Base-by-base conservation (phyloP, 306 rosid species). In the Inga laurina region DNA sequence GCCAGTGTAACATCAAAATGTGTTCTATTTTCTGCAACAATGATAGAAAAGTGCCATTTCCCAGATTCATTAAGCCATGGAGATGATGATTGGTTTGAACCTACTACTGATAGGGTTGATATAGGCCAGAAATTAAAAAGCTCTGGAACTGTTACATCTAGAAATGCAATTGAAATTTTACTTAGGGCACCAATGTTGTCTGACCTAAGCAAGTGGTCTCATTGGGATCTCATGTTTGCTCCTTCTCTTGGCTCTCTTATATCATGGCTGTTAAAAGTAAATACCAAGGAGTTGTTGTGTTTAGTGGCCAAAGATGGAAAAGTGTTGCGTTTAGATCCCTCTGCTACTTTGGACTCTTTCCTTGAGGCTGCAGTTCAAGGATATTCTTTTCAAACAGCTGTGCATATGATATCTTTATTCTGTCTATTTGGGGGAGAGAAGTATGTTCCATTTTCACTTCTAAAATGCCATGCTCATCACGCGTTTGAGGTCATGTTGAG, bases 121-220 rank as follows among this genome's bases (percentile, higher is more conserved):
- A 57, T 30, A 76, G 83, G 69, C 51, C 89, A 78, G 56, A 83
- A 78, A 75, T 57, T 82, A 44, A 85, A 70, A 77, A 62, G 57
- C 57, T 62, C 83, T 11, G 83, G 77, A 84, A 78, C 87, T 79
- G 83, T 89, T 74, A 76, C 92, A 66, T 61, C 88, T 48, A 90
- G 82, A 88, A 91, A 90, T 70, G 98, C 98, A 72, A 79, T 93
- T 75, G 88, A 87, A 79, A 87, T 89, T 75, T 85, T 95, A 70
- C 91, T 86, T 13, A 90, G 85, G 89, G 92, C 93, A 10, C 99
- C 99, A 0, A 89, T 93, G 96, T 78, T 95, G 92, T 87, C 90
- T 27, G 97, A 93, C 86, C 84, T 95, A 84, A 90, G 89, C 90
- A 82, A 85, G 81, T 95, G 99, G 99, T 90, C 98, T 68, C 99